These are phyloP conservation scores for Colletotrichum camelliae DNA, from an alignment of 2,329 filamentous ascomycete species.

Conservation along the genomic window DNA sequence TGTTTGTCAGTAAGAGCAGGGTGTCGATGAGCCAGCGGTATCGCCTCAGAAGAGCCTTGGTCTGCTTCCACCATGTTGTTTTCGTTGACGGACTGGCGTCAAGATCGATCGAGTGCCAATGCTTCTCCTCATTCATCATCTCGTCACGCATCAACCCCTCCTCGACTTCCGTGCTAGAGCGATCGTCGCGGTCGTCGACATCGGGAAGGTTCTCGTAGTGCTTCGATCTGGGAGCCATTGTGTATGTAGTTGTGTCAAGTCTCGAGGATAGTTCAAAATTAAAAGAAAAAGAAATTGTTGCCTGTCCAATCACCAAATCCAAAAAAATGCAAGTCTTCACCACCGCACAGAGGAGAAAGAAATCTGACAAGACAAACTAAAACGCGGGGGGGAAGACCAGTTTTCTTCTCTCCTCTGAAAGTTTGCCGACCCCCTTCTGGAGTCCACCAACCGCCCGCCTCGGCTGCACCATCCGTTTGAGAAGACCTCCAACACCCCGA, in stretches of 20 bases:
- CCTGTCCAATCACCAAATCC: neutral
- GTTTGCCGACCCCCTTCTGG: neutral
- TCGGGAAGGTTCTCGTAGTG: neutral
- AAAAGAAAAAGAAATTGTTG: neutral
- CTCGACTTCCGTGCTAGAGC: conserved; percentile 17
- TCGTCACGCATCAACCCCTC: conserved; percentile 8
- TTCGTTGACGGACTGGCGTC: neutral
- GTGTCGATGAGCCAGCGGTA: conserved; percentile 20
- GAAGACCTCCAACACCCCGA: neutral
- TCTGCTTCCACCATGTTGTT: neutral
- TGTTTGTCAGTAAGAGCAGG: conserved; percentile 13
- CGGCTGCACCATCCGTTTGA: neutral
- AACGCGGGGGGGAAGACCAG: neutral
- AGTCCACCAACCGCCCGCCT: neutral
- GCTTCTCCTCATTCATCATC: neutral
- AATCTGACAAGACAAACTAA: neutral
- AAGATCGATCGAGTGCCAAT: conserved; percentile 16
- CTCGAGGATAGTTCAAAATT: neutral
- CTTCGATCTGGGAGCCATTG: neutral
- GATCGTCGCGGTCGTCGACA: neutral
- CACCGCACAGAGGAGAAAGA: too few species aligned
- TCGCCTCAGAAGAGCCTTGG: neutral
- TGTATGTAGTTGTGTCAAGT: neutral
- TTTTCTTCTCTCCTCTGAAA: neutral
- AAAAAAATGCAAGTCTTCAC: neutral